Evolutionary conservation across 805 yeast species (phyloP), one percentile per base, ranked within the genome.

Genomic region (Wilhelminamyces savonicus): DNA sequence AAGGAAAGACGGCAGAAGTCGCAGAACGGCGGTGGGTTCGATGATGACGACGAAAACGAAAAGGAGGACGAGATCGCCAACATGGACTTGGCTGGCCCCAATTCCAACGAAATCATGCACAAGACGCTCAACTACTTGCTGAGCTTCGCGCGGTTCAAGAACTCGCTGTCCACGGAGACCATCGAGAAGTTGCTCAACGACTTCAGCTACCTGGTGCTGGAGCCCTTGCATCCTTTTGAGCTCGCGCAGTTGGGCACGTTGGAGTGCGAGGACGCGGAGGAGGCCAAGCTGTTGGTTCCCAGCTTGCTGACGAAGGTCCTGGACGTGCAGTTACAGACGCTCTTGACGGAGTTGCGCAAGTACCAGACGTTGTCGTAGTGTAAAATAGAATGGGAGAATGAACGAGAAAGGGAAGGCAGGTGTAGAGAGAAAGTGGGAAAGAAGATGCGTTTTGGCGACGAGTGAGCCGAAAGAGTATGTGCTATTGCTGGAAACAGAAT

Each of bases 221-320:
- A 63, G 36, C 66, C 69, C 11, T 59, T 92, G 46, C 98, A 92
- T 63, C 97, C 98, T 1, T 92, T 92, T 55, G 98, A 92, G 60
- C 67, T 85, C 31, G 95, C 97, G 1, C 97, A 92, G 58, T 63
- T 82, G 37, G 90, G 94, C 0, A 84, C 94, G 3, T 68, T 90
- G 38, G 82, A 92, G 18, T 88, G 97, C 59, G 98, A 90, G 50
- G 97, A 90, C 39, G 87, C 94, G 5, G 98, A 84, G 50, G 98
- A 92, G 64, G 97, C 97, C 21, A 85, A 85, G 59, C 84, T 96
- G 12, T 68, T 92, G 48, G 80, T 92, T 35, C 97, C 98, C 27
- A 82, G 95, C 56, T 69, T 92, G 50, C 71, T 74, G 15, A 76
- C 71, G 37, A 88, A 88, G 56, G 86, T 83, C 30, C 74, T 82